phyloP scores from a whole-genome alignment of 768 basidiomycete species.

The Lactarius hengduanensis region DNA sequence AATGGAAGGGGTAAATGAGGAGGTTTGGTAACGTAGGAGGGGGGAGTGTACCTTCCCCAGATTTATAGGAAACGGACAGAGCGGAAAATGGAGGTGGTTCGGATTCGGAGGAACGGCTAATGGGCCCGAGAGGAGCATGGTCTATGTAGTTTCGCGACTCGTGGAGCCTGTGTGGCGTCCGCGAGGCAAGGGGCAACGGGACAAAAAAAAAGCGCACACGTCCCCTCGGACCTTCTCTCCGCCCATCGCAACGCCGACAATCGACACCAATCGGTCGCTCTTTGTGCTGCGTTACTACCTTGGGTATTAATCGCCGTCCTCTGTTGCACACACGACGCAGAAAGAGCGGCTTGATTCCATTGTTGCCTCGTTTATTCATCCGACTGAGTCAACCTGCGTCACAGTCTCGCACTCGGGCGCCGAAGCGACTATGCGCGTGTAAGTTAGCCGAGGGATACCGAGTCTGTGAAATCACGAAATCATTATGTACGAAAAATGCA shows the following conservation, averaged over 20 bases:
- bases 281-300: background rate
- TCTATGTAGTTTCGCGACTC: background rate
- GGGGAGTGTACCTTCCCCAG: background rate
- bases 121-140: background rate
- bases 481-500: background rate
- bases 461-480: conserved; percentile 1
- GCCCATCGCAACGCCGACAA: conserved; percentile 10
- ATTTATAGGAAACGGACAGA: conserved; percentile 10
- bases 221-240: background rate
- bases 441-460: background rate
- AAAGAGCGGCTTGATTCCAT: background rate
- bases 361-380: background rate
- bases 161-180: conserved; percentile 22
- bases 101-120: conserved; percentile 9
- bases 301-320: background rate
- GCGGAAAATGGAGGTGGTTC: background rate
- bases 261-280: background rate
- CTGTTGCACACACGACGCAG: background rate
- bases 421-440: background rate
- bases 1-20: background rate
- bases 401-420: background rate
- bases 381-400: background rate
- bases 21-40: background rate
- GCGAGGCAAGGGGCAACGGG: conserved; percentile 2
- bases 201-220: background rate